Evolutionary conservation across 2,329 filamentous ascomycete species (phyloP).

Genomic region (Cytospora paraplurivora): DNA sequence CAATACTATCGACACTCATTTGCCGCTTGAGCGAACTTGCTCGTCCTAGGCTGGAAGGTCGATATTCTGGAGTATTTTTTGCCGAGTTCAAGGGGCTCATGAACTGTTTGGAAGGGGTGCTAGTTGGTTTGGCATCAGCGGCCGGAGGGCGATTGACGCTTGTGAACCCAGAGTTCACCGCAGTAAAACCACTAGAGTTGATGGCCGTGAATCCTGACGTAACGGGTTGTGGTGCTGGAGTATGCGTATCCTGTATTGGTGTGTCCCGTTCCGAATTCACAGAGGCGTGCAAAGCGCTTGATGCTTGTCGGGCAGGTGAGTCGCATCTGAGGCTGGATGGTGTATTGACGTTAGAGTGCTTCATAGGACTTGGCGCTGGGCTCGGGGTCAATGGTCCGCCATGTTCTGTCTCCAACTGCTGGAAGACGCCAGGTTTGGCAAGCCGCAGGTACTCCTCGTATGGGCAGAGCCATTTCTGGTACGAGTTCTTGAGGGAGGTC

Average conservation of each 20-base stretch:
- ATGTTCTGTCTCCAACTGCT: conserved; percentile 90
- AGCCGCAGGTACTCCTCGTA: conserved; percentile 93
- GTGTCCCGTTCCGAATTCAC: conserved; percentile 52
- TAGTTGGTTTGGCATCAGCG: conserved; percentile 53
- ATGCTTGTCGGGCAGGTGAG: conserved; percentile 65
- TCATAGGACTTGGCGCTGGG: conserved; percentile 69
- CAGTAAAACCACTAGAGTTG: conserved; percentile 66
- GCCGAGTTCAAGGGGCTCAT: conserved; percentile 65
- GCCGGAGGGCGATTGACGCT: conserved; percentile 60
- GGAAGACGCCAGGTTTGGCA: conserved; percentile 94
- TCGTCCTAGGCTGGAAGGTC: conserved; percentile 55
- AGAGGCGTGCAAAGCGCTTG: conserved; percentile 54
- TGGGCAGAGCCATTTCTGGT: conserved; percentile 93
- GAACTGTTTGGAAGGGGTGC: conserved; percentile 61
- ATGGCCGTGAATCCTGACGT: conserved; percentile 56
- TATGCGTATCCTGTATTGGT: conserved; percentile 49
- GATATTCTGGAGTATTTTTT: conserved; percentile 66
- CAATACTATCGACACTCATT: conserved; percentile 61
- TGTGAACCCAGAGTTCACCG: conserved; percentile 72
- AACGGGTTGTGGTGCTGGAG: conserved; percentile 39
- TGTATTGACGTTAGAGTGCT: conserved; percentile 62
- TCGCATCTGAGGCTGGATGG: conserved; percentile 61
- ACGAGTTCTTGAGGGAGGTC: conserved; percentile 97
- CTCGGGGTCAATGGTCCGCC: conserved; percentile 87
- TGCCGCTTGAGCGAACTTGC: conserved; percentile 76